Base-by-base conservation (phyloP, 2,329 filamentous ascomycete species). In the Cercospora brassicicola region DNA sequence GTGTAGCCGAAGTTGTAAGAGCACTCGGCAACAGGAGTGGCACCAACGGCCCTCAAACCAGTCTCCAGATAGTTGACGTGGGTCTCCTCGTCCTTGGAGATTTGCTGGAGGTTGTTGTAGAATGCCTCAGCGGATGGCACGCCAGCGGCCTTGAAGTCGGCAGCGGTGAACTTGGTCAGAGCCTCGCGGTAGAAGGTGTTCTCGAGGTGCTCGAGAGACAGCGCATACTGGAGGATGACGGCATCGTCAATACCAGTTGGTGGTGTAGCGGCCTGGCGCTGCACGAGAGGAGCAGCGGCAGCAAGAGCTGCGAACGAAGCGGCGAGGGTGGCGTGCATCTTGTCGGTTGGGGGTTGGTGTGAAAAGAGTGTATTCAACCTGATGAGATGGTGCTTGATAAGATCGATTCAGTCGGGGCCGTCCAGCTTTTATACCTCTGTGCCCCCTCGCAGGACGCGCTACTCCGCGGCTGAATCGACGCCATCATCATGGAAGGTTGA, bases 101-200 rank as follows among this genome's bases (percentile, higher is more conserved):
- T 84, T 68, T 82, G 82, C 76, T 84, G 78, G 63, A 91, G 73
- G 79, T 89, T 87, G 62, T 81, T 79, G 80, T 89, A 90, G 76
- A 88, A 86, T 3, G 79, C 78, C 0, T 80, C 73, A 61, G 83
- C 77, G 11, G 18, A 28, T 33, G 62, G 31, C 18, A 36, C 48
- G 74, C 83, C 70, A 13, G 86, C 86, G 56, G 85, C 86, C 33
- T 76, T 79, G 30, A 79, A 73, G 74, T 89, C 89, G 71, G 88
- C 82, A 1, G 75, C 70, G 31, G 82, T 83, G 81, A 86, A 90
- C 73, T 87, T 88, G 67, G 80, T 76, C 4, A 91, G 81, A 42
- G 85, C 88, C 59, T 89, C 76, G 42, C 81, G 79, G 79, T 91
- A 91, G 80, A 91, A 91, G 65, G 82, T 82, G 69, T 86, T 81